These are phyloP conservation scores for Fusarium sp. DNA, from an alignment of 2,329 filamentous ascomycete genomes.

Conservation along the genomic window DNA sequence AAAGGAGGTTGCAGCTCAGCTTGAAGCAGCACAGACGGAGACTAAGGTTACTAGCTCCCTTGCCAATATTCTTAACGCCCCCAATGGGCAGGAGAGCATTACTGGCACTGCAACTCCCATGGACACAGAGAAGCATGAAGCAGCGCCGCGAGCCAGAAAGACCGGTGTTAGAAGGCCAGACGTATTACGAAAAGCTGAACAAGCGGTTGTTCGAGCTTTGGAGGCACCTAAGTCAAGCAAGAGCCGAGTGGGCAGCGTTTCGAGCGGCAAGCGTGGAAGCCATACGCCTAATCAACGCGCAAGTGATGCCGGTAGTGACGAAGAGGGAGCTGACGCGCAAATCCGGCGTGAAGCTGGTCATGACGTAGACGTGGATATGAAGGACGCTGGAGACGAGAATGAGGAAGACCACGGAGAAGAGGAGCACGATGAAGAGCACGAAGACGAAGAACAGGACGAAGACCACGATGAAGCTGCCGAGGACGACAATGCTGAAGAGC, in stretches of 20 bases:
- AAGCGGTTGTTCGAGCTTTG: conserved; percentile 64
- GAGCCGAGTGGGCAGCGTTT: conserved; percentile 64
- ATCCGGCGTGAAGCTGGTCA: conserved; percentile 53
- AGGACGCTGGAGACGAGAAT: conserved; percentile 53
- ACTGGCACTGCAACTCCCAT: conserved; percentile 52
- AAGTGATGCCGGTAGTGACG: conserved; percentile 56
- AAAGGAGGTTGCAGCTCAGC: conserved; percentile 56
- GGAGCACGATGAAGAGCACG: conserved; percentile 47
- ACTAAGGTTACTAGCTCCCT: conserved; percentile 54
- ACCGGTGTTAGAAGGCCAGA: conserved; percentile 66
- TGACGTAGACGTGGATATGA: conserved; percentile 58
- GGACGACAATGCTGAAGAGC: conserved; percentile 52
- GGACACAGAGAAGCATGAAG: conserved; percentile 58
- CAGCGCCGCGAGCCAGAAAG: conserved; percentile 56
- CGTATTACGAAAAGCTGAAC: conserved; percentile 71
- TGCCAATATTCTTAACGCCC: conserved; percentile 58
- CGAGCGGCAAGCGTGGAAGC: conserved; percentile 62
- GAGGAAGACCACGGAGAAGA: conserved; percentile 48
- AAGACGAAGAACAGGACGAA: conserved; percentile 46
- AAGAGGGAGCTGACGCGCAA: conserved; percentile 57
- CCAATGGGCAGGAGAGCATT: conserved; percentile 55
- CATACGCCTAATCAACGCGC: conserved; percentile 54
- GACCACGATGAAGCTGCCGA: conserved; percentile 47
- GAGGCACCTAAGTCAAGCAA: conserved; percentile 64
- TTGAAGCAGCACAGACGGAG: conserved; percentile 52